Conservation (phyloP, 495 filamentous ascomycete genomes). For the Hyaloscypha bicolor region DNA sequence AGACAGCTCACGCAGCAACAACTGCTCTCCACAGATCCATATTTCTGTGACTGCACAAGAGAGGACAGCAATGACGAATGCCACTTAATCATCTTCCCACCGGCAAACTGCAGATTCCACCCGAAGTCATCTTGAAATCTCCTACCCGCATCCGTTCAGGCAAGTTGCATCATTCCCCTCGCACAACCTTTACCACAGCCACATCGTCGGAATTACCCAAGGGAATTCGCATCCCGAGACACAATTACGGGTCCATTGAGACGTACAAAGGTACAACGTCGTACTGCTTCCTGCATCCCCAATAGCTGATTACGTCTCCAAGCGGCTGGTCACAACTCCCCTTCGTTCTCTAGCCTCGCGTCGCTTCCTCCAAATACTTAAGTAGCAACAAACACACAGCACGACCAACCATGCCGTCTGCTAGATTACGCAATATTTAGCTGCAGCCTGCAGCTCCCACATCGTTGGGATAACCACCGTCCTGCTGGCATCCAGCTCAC, state of each 20-base stretch:
- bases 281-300: neutral
- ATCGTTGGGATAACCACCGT: neutral
- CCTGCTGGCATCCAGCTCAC: neutral
- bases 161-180: neutral
- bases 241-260: neutral
- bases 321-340: neutral
- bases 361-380: neutral
- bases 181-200: neutral
- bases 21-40: neutral
- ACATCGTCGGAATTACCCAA: neutral
- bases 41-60: neutral
- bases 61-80: neutral
- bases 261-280: neutral
- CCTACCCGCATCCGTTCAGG: neutral
- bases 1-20: neutral
- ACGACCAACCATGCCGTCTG: neutral
- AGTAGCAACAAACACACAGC: neutral
- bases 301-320: neutral
- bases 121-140: neutral
- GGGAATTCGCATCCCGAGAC: neutral
- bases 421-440: neutral
- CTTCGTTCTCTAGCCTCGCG: neutral
- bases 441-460: neutral
- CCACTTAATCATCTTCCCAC: neutral
- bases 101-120: neutral